A percentile compares a stretch with the other conserved stretches of the same genome.
Conservation (phyloP, 331 rosid genomes). For the Prunus yedoensis region DNA sequence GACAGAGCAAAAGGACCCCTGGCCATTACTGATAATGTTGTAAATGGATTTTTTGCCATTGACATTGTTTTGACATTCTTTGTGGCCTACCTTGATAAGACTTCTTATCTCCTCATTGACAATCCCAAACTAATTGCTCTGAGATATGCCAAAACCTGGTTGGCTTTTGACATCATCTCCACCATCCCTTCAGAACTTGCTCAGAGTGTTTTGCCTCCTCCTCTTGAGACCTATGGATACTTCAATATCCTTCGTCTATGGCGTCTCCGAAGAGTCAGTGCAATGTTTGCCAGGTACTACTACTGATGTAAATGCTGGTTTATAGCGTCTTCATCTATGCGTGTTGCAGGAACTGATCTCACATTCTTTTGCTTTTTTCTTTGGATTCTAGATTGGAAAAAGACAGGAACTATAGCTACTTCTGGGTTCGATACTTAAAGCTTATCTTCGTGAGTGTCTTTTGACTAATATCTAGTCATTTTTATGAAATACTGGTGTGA, state of each 20-base stretch:
- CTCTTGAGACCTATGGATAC: constrained; percentile 51
- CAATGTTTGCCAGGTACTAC: constrained; percentile 67
- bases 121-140: constrained; percentile 43
- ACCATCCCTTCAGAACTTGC: constrained; percentile 58
- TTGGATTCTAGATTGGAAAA: constrained; percentile 64
- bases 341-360: constrained; percentile 1
- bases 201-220: constrained; percentile 25
- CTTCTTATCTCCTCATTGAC: constrained; percentile 53
- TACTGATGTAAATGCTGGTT: background rate
- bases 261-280: constrained; percentile 79
- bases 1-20: constrained; percentile 20
- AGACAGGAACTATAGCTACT: constrained; percentile 64
- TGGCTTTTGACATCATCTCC: constrained; percentile 60
- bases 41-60: constrained; percentile 52
- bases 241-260: constrained; percentile 79
- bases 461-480: background rate
- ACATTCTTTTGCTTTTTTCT: background rate
- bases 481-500: background rate
- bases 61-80: constrained; percentile 73
- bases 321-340: background rate
- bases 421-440: constrained; percentile 67
- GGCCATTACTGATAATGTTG: constrained; percentile 50
- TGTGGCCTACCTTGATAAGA: constrained; percentile 68
- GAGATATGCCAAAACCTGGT: constrained; percentile 64
- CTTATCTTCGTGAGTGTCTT: constrained; percentile 66